These are phyloP conservation scores for Aspergillus nanangensis DNA, from an alignment of 495 filamentous ascomycete species.

Conservation along the genomic window DNA sequence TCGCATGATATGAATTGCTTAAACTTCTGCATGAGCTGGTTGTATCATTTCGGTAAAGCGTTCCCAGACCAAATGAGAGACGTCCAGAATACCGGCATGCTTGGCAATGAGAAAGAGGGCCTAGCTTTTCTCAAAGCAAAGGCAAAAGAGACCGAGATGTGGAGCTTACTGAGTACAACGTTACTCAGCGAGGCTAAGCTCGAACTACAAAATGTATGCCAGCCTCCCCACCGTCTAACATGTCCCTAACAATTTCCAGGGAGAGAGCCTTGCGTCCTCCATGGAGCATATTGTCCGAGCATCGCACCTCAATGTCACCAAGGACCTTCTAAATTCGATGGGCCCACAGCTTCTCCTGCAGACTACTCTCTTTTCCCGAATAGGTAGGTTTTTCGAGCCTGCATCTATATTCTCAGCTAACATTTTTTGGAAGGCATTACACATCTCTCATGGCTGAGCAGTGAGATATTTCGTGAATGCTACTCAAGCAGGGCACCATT, in stretches of 20 bases:
- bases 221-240: no score
- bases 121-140: constrained; percentile 82
- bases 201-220: constrained; percentile 56
- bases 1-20: constrained; percentile 88
- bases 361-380: constrained; percentile 68
- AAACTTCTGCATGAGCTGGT: constrained; percentile 94
- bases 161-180: constrained; percentile 78
- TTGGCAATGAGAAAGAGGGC: constrained; percentile 76
- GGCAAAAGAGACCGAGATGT: constrained; percentile 84
- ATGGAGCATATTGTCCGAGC: constrained; percentile 76
- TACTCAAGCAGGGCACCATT: constrained; percentile 60
- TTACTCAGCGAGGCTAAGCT: constrained; percentile 84
- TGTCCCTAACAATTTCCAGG: constrained; percentile 46
- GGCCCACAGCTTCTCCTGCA: constrained; percentile 69
- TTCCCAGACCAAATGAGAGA: constrained; percentile 73
- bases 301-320: constrained; percentile 75
- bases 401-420: constrained; percentile 9
- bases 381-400: constrained; percentile 48
- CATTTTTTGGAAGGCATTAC: constrained; percentile 41
- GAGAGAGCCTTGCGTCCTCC: constrained; percentile 73
- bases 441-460: constrained; percentile 61
- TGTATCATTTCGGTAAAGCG: constrained; percentile 89
- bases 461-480: constrained; percentile 73
- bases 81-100: constrained; percentile 64
- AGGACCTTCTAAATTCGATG: constrained; percentile 66